These are phyloP conservation scores for Brassica napus DNA, from an alignment of 345 rosid genomes.

Conservation along the genomic window Da-Ae NC_063443.1:1444501-1445000, in stretches of 20 bases:
- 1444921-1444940: neutral
- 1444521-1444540: constrained; percentile 2
- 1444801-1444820: neutral
- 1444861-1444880: constrained; percentile 17
- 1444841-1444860: constrained; percentile 1
- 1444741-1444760: neutral
- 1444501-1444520: constrained; percentile 19
- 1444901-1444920: constrained; percentile 11
- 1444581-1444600: constrained; percentile 28
- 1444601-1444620: constrained; percentile 28
- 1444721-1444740: no score
- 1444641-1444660: constrained; percentile 12
- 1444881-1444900: constrained; percentile 24
- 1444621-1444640: neutral
- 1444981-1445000: constrained; percentile 12
- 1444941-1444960: constrained; percentile 16
- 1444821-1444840: neutral
- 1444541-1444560: constrained; percentile 17
- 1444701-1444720: no score
- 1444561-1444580: constrained; percentile 29
- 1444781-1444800: neutral
- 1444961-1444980: neutral
- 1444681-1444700: neutral
- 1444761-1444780: neutral
- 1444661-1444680: neutral